A percentile compares a stretch with the other conserved stretches of the same genome.
phyloP scores from a whole-genome alignment of 495 filamentous ascomycete species.

The Penicillium crystallinum region DNA sequence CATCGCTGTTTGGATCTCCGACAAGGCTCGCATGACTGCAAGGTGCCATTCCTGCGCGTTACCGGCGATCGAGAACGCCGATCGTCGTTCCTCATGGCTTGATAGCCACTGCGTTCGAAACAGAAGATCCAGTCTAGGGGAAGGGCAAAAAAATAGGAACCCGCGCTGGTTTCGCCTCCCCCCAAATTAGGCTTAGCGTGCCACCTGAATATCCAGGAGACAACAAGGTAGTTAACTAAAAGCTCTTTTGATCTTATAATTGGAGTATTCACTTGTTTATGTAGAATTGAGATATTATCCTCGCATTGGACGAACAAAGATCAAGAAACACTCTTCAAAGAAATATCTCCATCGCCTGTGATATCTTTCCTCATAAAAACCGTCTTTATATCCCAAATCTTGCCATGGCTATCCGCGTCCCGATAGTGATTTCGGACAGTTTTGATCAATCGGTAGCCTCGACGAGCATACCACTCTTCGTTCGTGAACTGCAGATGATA shows the following conservation, averaged over 20 bases:
- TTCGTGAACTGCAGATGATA: slow-evolving; percentile 8
- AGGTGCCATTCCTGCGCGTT: slow-evolving; percentile 42
- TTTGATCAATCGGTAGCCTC: slow-evolving; percentile 13
- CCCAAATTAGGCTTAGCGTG: slow-evolving; percentile 13
- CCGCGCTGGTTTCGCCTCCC: not conserved
- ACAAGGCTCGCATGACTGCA: slow-evolving; percentile 50
- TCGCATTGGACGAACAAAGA: not conserved
- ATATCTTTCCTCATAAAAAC: slow-evolving; percentile 26
- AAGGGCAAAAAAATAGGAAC: not conserved
- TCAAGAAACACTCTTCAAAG: not conserved
- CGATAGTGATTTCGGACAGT: slow-evolving; percentile 14
- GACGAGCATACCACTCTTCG: slow-evolving; percentile 17
- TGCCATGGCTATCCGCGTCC: slow-evolving; percentile 11
- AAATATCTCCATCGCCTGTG: not conserved
- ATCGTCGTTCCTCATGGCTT: slow-evolving; percentile 19
- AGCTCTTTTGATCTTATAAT: too few relatives aligned
- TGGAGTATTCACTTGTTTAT: too few relatives aligned
- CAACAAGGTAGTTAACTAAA: not conserved
- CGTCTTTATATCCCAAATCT: slow-evolving; percentile 16
- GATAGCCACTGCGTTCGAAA: not conserved
- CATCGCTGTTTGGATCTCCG: slow-evolving; percentile 49
- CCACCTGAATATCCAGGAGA: not conserved
- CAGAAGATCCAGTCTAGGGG: not conserved
- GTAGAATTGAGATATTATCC: too few relatives aligned
- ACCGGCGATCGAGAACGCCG: slow-evolving; percentile 23